A percentile compares a stretch with the other conserved stretches of the same genome.
phyloP scores from a whole-genome alignment of 176 grass and related monocot genomes.

The Tuctoria greenei region DNA sequence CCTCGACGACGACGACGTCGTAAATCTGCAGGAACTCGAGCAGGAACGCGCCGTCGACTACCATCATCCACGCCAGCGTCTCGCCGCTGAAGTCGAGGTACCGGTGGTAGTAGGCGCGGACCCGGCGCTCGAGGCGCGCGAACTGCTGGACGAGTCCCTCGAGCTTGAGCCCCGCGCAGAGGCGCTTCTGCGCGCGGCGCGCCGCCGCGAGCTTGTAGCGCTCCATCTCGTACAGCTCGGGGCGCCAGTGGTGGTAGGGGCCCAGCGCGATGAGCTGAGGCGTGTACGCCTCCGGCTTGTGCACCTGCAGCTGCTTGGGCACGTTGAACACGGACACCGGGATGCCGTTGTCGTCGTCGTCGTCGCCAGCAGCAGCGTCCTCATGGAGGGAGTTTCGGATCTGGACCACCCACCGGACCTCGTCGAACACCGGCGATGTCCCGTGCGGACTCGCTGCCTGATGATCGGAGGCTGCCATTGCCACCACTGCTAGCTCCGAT shows the following conservation, averaged over 20 bases:
- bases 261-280: constrained; percentile 75
- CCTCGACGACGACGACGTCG: not conserved
- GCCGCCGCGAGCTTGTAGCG: constrained; percentile 77
- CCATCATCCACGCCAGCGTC: constrained; percentile 88
- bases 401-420: constrained; percentile 74
- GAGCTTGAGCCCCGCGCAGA: constrained; percentile 40
- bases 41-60: constrained; percentile 80
- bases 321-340: constrained; percentile 80
- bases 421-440: constrained; percentile 53
- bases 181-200: constrained; percentile 60
- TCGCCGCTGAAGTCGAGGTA: constrained; percentile 80
- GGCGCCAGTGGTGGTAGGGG: constrained; percentile 79
- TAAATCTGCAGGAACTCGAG: constrained; percentile 84
- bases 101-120: constrained; percentile 78
- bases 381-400: constrained; percentile 61
- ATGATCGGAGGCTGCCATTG: constrained; percentile 29
- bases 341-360: constrained; percentile 63
- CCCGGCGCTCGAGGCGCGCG: constrained; percentile 52
- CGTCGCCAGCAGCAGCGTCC: constrained; percentile 28
- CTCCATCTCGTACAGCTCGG: constrained; percentile 89
- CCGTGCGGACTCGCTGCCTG: not conserved
- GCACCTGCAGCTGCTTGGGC: constrained; percentile 56
- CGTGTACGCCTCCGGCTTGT: constrained; percentile 66
- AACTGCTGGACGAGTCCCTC: constrained; percentile 56
- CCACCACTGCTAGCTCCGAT: not conserved